Evolutionary conservation across 163 green algal genomes (phyloP), one percentile per base, ranked within the genome.

Genomic region (Chlamydomonas reinhardtii): DNA sequence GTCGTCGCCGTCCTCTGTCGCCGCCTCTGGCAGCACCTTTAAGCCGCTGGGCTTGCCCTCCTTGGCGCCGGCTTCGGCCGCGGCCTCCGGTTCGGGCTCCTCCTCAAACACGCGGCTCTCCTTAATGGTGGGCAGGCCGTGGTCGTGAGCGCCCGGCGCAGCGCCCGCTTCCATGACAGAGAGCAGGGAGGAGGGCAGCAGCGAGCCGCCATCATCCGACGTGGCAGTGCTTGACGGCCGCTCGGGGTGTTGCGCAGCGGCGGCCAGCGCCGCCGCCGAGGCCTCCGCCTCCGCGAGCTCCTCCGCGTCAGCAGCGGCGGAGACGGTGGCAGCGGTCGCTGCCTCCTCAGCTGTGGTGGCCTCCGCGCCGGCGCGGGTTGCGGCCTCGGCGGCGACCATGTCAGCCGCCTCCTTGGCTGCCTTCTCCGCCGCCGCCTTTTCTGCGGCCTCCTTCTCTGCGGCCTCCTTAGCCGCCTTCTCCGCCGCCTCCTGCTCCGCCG

Each of bases 31-130:
- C 62, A 20, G 2, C 27, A 32, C 29, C 62, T 2, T 29, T 8
- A 29, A 4, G 27, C 27, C 27, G 27, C 11, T 65, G 22, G 4
- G 1, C 24, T 27, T 29, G 24, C 20, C 59, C 3, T n/a, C 59
- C 59, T 65, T 64, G 56, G 56, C 56, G 17, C 17, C 56, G 2
- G 4, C 56, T 12, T 64, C 5, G 56, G 39, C 48, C 48, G 17
- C 14, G 6, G 48, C 6, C 48, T 56, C 48, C 1, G 29, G 48
- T 14, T 56, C 48, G 11, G 48, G 17, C 27, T 68, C 74, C 52
- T 81, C 74, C 74, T 81, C 74, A 32, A 81, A 81, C 32, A 82
- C 75, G 34, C 75, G 59, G 54, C 54, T 72, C 61, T 82, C 75
- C 16, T 59, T 59, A 20, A 73, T 82, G 4, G 75, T 72, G n/a